These are phyloP conservation scores for Triticum dicoccoides DNA, from an alignment of 176 grass and related monocot species.

Conservation along the genomic window DNA sequence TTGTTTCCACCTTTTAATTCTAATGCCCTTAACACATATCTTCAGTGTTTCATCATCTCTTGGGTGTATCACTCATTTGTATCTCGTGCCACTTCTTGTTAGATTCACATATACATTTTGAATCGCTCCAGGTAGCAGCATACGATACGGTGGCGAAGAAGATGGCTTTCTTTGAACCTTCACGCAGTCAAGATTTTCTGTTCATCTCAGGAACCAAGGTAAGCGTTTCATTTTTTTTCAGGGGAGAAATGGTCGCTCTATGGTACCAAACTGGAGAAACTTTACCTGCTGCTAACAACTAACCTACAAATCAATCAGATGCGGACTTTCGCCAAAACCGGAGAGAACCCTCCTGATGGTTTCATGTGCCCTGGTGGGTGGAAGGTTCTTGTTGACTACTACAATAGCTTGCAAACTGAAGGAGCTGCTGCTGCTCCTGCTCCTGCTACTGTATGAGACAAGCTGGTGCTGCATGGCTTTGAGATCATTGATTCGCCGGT, in stretches of 20 bases:
- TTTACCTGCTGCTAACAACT: background rate
- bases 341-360: conserved; percentile 89
- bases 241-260: background rate
- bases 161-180: conserved; percentile 97
- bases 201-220: conserved; percentile 99
- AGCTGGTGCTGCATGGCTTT: background rate
- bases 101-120: background rate
- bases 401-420: conserved; percentile 79
- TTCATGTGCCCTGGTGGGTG: conserved; percentile 95
- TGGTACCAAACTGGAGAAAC: background rate
- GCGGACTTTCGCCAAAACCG: conserved; percentile 80
- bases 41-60: background rate
- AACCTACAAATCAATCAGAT: conserved; percentile 47
- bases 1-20: background rate
- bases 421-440: background rate
- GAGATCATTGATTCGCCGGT: background rate
- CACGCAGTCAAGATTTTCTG: conserved; percentile 82
- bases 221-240: background rate
- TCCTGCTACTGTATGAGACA: conserved; percentile 36
- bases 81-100: background rate
- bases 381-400: conserved; percentile 93
- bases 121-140: conserved; percentile 64
- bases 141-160: conserved; percentile 76
- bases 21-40: background rate
- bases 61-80: background rate